phyloP scores from a whole-genome alignment of 805 yeast genomes.

The Yarrowia sp. region DNA sequence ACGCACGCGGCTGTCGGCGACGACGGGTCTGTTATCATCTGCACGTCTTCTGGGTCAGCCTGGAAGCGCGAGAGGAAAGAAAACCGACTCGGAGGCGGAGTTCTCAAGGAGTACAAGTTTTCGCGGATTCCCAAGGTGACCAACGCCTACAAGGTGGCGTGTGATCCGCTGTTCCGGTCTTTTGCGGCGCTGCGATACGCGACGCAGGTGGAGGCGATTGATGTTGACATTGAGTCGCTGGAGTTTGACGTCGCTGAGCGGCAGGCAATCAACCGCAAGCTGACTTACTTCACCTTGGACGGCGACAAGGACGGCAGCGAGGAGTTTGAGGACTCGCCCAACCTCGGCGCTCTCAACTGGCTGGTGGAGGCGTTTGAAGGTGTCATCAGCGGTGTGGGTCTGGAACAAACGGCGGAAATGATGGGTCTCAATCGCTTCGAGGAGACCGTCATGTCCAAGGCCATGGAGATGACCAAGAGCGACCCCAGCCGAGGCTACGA shows the following conservation, averaged over 20 bases:
- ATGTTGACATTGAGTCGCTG: constrained; percentile 57
- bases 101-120: constrained; percentile 58
- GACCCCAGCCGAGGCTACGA: constrained; percentile 20
- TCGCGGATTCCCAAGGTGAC: constrained; percentile 61
- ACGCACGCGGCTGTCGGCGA: constrained; percentile 70
- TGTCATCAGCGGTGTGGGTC: constrained; percentile 41
- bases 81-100: constrained; percentile 45
- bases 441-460: constrained; percentile 1
- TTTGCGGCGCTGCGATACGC: constrained; percentile 75
- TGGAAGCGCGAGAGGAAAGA: constrained; percentile 51
- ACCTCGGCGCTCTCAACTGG: constrained; percentile 24
- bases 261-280: constrained; percentile 54
- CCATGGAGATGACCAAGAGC: constrained; percentile 1
- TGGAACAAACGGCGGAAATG: constrained; percentile 14
- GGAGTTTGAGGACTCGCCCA: constrained; percentile 25
- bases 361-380: constrained; percentile 35
- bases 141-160: constrained; percentile 65
- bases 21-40: constrained; percentile 72
- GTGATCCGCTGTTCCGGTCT: constrained; percentile 69
- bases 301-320: constrained; percentile 22
- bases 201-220: constrained; percentile 62
- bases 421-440: constrained; percentile 17
- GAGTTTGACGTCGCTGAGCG: constrained; percentile 61
- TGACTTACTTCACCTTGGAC: constrained; percentile 36
- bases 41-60: constrained; percentile 73